Percentiles rank a stretch among this genome's conserved stretches.
These are phyloP conservation scores for Venturia effusa DNA, from an alignment of 2,329 filamentous ascomycete species.

Conservation along the genomic window DNA sequence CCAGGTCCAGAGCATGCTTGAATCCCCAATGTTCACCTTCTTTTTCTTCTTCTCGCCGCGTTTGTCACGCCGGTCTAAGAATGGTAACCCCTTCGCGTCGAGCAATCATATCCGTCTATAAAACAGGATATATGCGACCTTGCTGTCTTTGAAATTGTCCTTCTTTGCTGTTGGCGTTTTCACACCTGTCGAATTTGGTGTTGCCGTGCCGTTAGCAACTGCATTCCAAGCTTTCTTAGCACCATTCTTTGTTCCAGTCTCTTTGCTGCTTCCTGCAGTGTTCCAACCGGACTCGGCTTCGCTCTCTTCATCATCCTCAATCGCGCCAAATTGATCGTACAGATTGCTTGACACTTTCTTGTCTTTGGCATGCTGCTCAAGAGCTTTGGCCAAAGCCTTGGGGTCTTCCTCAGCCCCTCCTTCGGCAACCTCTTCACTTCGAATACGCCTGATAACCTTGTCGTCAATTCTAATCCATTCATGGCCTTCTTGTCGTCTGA, in stretches of 20 bases:
- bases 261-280: not conserved
- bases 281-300: conserved; percentile 9
- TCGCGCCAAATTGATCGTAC: conserved; percentile 51
- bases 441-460: conserved; percentile 75
- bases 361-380: conserved; percentile 54
- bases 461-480: conserved; percentile 97
- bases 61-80: not conserved
- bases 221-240: conserved; percentile 57
- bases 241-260: not conserved
- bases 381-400: conserved; percentile 52
- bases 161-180: conserved; percentile 55
- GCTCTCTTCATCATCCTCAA: conserved; percentile 52
- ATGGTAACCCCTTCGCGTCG: not conserved
- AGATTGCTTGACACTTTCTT: conserved; percentile 51
- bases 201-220: conserved; percentile 52
- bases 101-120: conserved; percentile 59
- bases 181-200: conserved; percentile 41
- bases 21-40: not conserved
- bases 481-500: conserved; percentile 82
- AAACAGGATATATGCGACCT: conserved; percentile 93
- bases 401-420: conserved; percentile 71
- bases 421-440: conserved; percentile 80
- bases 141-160: conserved; percentile 70
- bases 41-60: not conserved
- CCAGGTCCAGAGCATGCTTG: not conserved